Evolutionary conservation across 78 protist species (phyloP).

Genomic region (Speleostelium caveatum): DNA sequence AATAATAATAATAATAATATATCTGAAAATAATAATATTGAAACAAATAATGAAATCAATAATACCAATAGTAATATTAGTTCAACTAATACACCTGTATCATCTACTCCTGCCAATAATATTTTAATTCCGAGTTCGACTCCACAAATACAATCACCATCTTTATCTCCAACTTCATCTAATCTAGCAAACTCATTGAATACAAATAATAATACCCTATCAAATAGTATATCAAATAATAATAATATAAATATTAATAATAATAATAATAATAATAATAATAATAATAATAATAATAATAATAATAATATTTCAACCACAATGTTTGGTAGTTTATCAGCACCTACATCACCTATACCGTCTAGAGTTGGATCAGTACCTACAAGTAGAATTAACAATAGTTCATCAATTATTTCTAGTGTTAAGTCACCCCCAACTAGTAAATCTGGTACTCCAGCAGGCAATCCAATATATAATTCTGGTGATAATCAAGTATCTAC

Average conservation of each 20-base stretch:
- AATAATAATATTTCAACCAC: background rate
- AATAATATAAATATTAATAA: too few relatives aligned
- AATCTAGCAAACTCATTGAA: too few relatives aligned
- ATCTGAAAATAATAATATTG: too few relatives aligned
- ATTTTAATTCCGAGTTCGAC: background rate
- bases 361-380: constrained; percentile 2
- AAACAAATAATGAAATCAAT: background rate
- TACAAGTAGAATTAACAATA: background rate
- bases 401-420: background rate
- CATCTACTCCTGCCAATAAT: background rate
- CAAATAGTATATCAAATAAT: background rate
- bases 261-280: background rate
- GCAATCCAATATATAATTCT: background rate
- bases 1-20: too few relatives aligned
- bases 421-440: constrained; percentile 18
- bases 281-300: background rate
- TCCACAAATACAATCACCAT: background rate
- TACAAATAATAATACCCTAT: background rate
- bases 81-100: background rate
- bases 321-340: constrained; percentile 2
- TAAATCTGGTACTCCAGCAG: background rate
- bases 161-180: too few relatives aligned
- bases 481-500: background rate
- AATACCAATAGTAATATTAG: background rate
- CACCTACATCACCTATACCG: constrained; percentile 22